phyloP scores from a whole-genome alignment of 208 protist species.

The Crithidia brevicula region DNA sequence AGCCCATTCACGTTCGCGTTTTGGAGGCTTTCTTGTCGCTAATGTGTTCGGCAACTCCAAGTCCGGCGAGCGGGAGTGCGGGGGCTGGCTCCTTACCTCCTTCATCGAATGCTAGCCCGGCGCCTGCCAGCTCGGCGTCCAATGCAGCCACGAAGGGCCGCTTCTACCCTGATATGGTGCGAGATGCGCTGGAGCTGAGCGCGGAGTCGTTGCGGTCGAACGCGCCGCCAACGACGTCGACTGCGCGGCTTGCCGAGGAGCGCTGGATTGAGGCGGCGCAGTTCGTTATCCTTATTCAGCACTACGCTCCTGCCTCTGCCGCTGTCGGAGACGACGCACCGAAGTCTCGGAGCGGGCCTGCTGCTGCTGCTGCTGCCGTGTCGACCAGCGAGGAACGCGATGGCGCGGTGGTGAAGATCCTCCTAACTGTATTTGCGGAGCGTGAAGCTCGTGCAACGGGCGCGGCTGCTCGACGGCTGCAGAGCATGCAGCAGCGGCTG shows the following conservation, averaged over 20 bases:
- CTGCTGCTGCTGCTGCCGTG: no score
- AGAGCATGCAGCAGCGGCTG: slow-evolving; percentile 15
- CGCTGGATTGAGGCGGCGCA: slow-evolving; percentile 65
- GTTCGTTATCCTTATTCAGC: slow-evolving; percentile 70
- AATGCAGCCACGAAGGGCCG: background rate
- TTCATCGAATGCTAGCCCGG: no score
- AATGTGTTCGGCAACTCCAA: slow-evolving; percentile 4
- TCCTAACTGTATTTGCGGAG: slow-evolving; percentile 24
- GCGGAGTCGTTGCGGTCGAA: background rate
- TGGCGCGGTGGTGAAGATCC: slow-evolving; percentile 22
- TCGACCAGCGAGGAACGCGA: background rate
- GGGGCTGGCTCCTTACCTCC: slow-evolving; percentile 1
- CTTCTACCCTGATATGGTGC: slow-evolving; percentile 78
- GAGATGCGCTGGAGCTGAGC: slow-evolving; percentile 41
- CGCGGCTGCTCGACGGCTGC: slow-evolving; percentile 22
- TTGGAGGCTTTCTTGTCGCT: slow-evolving; percentile 68
- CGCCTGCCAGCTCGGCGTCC: no score
- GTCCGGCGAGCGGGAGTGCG: slow-evolving; percentile 5
- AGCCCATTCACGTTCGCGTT: slow-evolving; percentile 82
- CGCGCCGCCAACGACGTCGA: background rate
- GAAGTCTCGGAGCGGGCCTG: background rate
- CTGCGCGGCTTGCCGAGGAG: slow-evolving; percentile 36
- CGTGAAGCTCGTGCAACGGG: slow-evolving; percentile 2
- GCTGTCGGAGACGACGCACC: background rate
- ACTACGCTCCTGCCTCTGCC: slow-evolving; percentile 29